Base-by-base conservation (phyloP, 75 land plant genomes). In the Pinus albicaulis region DNA sequence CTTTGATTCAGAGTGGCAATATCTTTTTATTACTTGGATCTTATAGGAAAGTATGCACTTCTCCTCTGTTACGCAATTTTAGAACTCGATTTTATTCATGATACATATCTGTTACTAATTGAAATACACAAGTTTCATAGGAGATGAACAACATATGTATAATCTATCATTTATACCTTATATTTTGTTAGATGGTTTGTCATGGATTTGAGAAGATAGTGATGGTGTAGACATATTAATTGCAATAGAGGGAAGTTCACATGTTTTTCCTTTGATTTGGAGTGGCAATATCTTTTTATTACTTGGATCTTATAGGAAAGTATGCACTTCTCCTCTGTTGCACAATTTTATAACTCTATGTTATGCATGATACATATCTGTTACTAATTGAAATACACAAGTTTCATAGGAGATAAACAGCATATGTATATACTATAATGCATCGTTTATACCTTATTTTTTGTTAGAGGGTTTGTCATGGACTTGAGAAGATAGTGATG, bases 1-100 rank as follows among this genome's bases (percentile, higher is more conserved):
- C 99, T 15, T 61, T 90, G 72, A 68, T 92, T 72, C 93, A 95
- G 76, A 94, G 98, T 77, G 99, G 99, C 41, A 89, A 84, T 74
- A 89, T 97, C 28, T 84, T 76, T 5, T 74, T 90, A 78, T 79
- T 83, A 78, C 92, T 97, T 73, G 92, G 93, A 76, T 82, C 89
- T 65, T 95, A 75, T 71, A 80, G 82, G 57, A 88, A 94, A 90
- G 99, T 97, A 77, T 53, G 79, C 23, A 17, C 25, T 52, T 78
- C 69, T 5, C 76, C 56, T 52, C 22, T 36, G 14, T 20, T 70
- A n/a, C n/a, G 19, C 25, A n/a, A 7, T 36, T 19, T 26, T 75
- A 44, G 22, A 17, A 66, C 23, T 66, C 22, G 38, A 66, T 66
- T 66, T 66, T 5, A 15, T 28, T 14, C 17, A 63, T 63, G 28